These are phyloP conservation scores for Nemophila menziesii DNA, from an alignment of 257 asterid genomes.

Conservation along the genomic window DNA sequence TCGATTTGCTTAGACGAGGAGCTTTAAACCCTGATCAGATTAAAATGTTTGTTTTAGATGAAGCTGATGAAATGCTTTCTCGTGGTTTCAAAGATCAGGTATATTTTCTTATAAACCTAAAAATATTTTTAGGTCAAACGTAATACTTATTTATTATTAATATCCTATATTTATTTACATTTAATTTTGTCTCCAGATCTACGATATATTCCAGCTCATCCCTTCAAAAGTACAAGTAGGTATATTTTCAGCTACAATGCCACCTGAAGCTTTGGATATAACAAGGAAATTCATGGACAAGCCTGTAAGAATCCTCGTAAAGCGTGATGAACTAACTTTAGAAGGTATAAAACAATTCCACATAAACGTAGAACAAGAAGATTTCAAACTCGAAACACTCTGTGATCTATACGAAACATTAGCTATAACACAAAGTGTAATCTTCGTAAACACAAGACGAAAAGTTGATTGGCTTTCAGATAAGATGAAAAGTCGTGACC, in stretches of 20 bases:
- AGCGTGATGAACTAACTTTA: neutral
- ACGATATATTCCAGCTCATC: neutral
- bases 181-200: conserved; percentile 7
- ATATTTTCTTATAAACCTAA: too few species aligned
- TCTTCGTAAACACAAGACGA: neutral
- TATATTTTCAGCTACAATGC: neutral
- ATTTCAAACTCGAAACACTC: neutral
- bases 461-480: neutral
- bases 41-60: conserved; percentile 71
- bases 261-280: neutral
- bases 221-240: neutral
- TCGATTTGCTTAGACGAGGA: conserved; percentile 66
- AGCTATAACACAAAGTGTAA: neutral
- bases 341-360: neutral
- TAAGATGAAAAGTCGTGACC: neutral
- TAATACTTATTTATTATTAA: too few species aligned
- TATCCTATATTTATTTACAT: neutral
- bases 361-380: neutral
- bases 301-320: neutral
- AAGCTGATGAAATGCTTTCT: conserved; percentile 88
- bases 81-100: conserved; percentile 89
- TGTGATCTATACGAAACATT: neutral
- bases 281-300: neutral
- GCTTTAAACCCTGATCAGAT: conserved; percentile 58
- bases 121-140: too few species aligned